Percentiles rank a stretch among this genome's conserved stretches.
Evolutionary conservation across 495 filamentous ascomycete species (phyloP).

Genomic region (Sordaria brevicollis): DNA sequence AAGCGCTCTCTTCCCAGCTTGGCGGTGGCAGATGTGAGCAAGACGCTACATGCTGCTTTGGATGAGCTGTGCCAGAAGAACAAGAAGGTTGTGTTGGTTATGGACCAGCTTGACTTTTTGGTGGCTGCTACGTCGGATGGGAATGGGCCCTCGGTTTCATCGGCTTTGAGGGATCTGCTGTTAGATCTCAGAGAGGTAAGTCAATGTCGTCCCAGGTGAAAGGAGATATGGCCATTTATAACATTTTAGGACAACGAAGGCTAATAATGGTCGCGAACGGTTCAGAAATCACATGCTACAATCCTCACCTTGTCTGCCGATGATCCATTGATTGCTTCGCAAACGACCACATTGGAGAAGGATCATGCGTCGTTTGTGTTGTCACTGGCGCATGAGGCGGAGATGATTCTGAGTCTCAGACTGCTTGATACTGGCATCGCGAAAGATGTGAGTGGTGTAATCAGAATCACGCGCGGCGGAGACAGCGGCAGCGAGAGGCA

Average conservation of each 20-base stretch:
- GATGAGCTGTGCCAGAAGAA: conserved; percentile 7
- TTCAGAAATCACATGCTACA: conserved; percentile 44
- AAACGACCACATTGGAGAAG: conserved; percentile 53
- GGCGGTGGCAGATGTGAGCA: conserved; percentile 9
- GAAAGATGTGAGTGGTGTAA: conserved; percentile 81
- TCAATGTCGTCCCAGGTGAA: neutral
- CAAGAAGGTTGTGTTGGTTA: conserved; percentile 36
- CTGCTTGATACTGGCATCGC: conserved; percentile 75
- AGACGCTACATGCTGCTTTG: conserved; percentile 22
- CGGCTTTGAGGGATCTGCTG: conserved; percentile 32
- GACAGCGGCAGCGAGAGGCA: conserved; percentile 10
- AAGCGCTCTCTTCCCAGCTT: conserved; percentile 1
- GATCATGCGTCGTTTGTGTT: conserved; percentile 61
- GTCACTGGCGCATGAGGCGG: conserved; percentile 63
- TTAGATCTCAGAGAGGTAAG: conserved; percentile 45
- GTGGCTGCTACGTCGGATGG: conserved; percentile 34
- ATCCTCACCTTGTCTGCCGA: conserved; percentile 62
- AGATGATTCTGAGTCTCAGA: conserved; percentile 56
- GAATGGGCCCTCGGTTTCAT: conserved; percentile 12
- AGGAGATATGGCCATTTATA: neutral
- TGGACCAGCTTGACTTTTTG: conserved; percentile 48
- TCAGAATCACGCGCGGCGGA: conserved; percentile 58
- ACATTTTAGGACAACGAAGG: neutral
- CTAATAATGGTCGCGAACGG: conserved; percentile 5
- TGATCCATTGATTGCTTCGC: conserved; percentile 49